Evolutionary conservation across 108 stramenopile species (phyloP).

Genomic region (Cafeteria roenbergensis): DNA sequence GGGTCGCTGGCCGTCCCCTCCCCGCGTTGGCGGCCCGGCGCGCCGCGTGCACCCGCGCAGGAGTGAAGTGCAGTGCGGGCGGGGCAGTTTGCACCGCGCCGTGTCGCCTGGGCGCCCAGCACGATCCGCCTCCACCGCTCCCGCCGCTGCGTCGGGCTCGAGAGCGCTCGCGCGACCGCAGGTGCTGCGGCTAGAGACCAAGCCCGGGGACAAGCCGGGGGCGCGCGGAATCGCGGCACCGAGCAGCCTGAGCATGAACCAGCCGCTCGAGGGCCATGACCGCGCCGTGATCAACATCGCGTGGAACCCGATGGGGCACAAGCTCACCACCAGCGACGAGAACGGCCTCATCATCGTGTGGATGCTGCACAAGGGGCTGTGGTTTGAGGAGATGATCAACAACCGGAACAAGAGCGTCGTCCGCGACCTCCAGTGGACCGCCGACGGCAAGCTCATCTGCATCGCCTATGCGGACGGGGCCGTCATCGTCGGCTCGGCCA

Average conservation of each 20-base stretch:
- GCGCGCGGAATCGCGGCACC: constrained; percentile 14
- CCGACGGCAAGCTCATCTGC: constrained; percentile 50
- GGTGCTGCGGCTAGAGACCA: constrained; percentile 39
- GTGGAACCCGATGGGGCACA: constrained; percentile 47
- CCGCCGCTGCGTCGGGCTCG: no score
- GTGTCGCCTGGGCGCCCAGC: no score
- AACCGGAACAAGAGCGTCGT: constrained; percentile 48
- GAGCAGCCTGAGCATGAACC: constrained; percentile 43
- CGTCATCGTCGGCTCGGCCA: constrained; percentile 49
- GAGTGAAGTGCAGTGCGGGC: no score
- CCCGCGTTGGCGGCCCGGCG: no score
- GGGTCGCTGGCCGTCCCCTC: no score
- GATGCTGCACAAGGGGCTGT: constrained; percentile 51
- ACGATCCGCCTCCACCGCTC: no score
- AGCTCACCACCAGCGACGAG: constrained; percentile 53
- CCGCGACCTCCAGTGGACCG: constrained; percentile 48
- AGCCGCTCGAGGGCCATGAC: constrained; percentile 41
- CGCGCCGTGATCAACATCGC: constrained; percentile 29
- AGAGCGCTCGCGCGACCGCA: no score
- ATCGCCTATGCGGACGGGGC: constrained; percentile 51
- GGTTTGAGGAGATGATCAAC: constrained; percentile 61
- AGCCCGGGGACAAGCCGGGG: constrained; percentile 9
- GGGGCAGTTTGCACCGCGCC: no score
- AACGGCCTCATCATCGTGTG: constrained; percentile 55
- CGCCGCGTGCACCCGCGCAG: no score